Evolutionary conservation across 2,329 filamentous ascomycete genomes (phyloP).

Genomic region (Xylaria hypoxylon): DNA sequence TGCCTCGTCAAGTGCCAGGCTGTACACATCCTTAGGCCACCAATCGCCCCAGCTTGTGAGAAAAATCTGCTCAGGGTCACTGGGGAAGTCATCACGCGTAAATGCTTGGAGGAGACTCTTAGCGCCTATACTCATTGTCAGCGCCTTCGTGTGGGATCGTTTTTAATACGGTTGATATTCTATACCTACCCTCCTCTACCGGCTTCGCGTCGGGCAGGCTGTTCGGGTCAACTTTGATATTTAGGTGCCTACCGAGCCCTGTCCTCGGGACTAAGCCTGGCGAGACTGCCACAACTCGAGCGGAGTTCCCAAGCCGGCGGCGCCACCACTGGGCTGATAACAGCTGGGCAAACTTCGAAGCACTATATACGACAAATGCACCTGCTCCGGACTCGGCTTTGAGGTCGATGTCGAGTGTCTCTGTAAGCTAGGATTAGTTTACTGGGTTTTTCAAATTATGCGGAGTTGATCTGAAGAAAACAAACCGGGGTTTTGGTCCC

Average conservation of each 20-base stretch:
- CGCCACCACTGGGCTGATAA: slow-evolving; percentile 67
- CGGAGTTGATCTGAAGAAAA: not conserved
- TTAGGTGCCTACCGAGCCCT: slow-evolving; percentile 51
- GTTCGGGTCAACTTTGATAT: slow-evolving; percentile 40
- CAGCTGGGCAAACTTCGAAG: slow-evolving; percentile 63
- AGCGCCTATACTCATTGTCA: not conserved
- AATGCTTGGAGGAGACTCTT: slow-evolving; percentile 50
- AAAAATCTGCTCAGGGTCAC: slow-evolving; percentile 63
- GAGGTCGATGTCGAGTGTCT: slow-evolving; percentile 9
- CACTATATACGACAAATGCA: slow-evolving; percentile 51
- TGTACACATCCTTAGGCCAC: slow-evolving; percentile 60
- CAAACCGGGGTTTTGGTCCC: slow-evolving; percentile 50
- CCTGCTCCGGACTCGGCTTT: slow-evolving; percentile 4
- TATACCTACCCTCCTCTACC: not conserved
- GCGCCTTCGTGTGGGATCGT: not conserved
- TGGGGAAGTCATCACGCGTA: slow-evolving; percentile 58
- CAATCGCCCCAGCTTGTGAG: slow-evolving; percentile 68
- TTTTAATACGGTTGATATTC: not conserved
- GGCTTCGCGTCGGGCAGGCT: slow-evolving; percentile 1
- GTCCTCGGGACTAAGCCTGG: slow-evolving; percentile 64
- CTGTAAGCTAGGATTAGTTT: slow-evolving; percentile 17
- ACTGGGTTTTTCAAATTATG: too few species aligned
- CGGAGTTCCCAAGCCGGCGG: slow-evolving; percentile 57
- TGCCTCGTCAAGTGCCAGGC: slow-evolving; percentile 55
- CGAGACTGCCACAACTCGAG: slow-evolving; percentile 63